Evolutionary conservation across 495 filamentous ascomycete species (phyloP), one percentile per base, ranked within the genome.

Genomic region (Aspergillus funiculosus): DNA sequence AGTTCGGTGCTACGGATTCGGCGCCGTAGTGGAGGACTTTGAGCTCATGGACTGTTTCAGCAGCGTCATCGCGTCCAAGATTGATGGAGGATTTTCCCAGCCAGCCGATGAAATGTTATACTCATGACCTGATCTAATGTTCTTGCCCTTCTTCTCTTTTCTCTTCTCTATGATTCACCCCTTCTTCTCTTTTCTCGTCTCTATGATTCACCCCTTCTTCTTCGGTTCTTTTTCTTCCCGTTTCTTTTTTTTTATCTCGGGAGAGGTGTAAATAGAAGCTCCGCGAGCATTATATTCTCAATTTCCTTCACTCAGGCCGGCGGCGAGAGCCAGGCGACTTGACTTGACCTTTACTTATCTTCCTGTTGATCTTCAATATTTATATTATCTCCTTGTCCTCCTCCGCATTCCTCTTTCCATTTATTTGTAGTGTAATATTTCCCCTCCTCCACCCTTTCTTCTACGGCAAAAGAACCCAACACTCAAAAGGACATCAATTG

Each of bases 1-100:
- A 62, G 79, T 95, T 43, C 77, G 89, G 43, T 98, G 92, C 65
- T 95, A 97, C 66, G 92, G 92, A 74, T 97, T 76, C 47, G 89
- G 83, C 15, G 50, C 71, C 11, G 55, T 59, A 40, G 59, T 74
- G 30, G 91, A 96, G 56, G 88, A 96, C 57, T 95, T 92, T 55
- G 91, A 96, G 58, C 81, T 98, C 20, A 71, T 79, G 26, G 92
- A 96, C 67, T 89, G 89, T 21, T 59, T 97, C 39, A 82, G 83
- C 53, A 82, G 75, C 40, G 75, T 89, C 2, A 71, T 90, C 25
- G 81, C 79, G 26, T 71, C 73, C 11, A 84, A 82, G 59, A 61
- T 72, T n/a, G 81, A 83, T 29, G 27, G 66, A 18, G 57, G 67
- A 6, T 39, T 66, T 20, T 48, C 53, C 25, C 53, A 56, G 6